Conservation (phyloP, 2,329 filamentous ascomycete species). For the Neurospora sp. region DNA sequence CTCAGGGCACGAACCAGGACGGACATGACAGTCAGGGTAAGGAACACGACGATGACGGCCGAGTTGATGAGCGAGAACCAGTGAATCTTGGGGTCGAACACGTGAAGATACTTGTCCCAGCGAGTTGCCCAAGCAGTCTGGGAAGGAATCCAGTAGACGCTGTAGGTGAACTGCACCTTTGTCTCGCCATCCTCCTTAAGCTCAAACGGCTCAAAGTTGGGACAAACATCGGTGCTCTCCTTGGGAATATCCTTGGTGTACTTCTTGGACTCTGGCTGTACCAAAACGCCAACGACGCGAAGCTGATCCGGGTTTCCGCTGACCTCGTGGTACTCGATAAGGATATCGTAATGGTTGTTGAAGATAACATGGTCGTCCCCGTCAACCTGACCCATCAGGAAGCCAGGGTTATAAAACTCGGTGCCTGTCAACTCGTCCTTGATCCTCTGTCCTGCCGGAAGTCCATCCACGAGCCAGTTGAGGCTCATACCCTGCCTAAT, state of each 20-base stretch:
- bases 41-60: constrained; percentile 84
- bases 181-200: constrained; percentile 48
- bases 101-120: constrained; percentile 98
- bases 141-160: constrained; percentile 79
- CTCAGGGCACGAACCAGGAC: constrained; percentile 78
- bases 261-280: constrained; percentile 66
- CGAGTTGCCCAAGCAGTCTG: constrained; percentile 86
- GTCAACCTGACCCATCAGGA: constrained; percentile 58
- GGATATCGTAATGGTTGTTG: constrained; percentile 94
- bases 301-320: constrained; percentile 56
- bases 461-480: constrained; percentile 91
- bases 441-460: constrained; percentile 80
- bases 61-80: constrained; percentile 99
- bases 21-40: constrained; percentile 86
- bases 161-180: constrained; percentile 79
- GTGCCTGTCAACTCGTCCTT: constrained; percentile 65
- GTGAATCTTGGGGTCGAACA: constrained; percentile 95
- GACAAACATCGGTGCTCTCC: constrained; percentile 46
- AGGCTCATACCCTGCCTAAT: constrained; percentile 83
- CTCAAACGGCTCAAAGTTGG: constrained; percentile 44
- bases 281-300: constrained; percentile 84
- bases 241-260: constrained; percentile 41
- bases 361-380: constrained; percentile 49
- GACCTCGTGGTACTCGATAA: constrained; percentile 84
- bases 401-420: constrained; percentile 85